Base-by-base conservation (phyloP, 306 rosid species). In the Prunus kanzakura region DNA sequence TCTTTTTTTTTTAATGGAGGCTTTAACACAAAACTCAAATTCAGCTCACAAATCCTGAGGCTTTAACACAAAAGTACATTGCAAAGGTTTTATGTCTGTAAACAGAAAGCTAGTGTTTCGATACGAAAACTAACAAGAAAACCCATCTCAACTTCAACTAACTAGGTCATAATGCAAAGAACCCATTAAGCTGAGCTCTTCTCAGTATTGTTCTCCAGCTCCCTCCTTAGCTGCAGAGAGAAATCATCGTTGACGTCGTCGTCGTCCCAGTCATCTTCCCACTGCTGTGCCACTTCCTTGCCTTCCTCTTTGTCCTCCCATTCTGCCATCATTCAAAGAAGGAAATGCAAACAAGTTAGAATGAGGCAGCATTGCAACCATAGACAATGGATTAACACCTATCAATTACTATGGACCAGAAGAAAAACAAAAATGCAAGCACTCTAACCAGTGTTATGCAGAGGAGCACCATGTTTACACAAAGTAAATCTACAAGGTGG, bases 181-280 rank as follows among this genome's bases (percentile, higher is more conserved):
- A 0, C 6, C 64, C 29, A 49, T 22, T 54, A 72, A 9, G 49
- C 79, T 84, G 45, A 84, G 63, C 70, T 88, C 77, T 86, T 88
- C 51, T 87, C 96, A 32, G 82, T 38, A 35, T 88, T 86, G 89
- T 78, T 87, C 85, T 90, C 98, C 80, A 94, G 78, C 78, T 94
- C 98, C 84, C 84, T 86, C 86, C 87, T 89, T 66, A 94, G 82
- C 87, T 91, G 98, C 78, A 91, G 84, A 55, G 98, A 94, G 82
- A 94, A 94, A 78, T 94, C 98, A 56, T 94, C 98, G 8, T 88
- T 91, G 67, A 93, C 97, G 45, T 93, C 98, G 2, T 93, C 96
- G 61, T 91, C 97, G 62, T 93, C 98, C 98, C 98, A 93, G 61
- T 93, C 98, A 77, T 93, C 97, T 81, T 93, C 97, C 98, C 98